These are phyloP conservation scores for Citrullus amarus DNA, from an alignment of 306 rosid genomes.

Conservation along the genomic window DNA sequence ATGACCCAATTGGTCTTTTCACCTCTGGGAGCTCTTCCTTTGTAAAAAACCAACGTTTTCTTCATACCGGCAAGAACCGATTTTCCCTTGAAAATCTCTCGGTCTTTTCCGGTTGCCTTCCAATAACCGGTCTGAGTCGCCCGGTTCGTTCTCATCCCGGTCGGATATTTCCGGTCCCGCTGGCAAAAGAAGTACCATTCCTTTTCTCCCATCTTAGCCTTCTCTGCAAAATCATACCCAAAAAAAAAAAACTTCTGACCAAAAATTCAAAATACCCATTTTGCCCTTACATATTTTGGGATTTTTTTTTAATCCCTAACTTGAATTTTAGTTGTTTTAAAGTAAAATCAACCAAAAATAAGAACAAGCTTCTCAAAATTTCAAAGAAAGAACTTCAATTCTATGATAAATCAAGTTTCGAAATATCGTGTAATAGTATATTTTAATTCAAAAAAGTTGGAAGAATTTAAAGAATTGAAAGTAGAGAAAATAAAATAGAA, in stretches of 20 bases:
- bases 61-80: constrained; percentile 77
- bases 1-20: constrained; percentile 91
- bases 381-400: too few species aligned
- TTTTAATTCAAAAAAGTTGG: too few species aligned
- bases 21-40: constrained; percentile 92
- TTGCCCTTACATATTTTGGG: background rate
- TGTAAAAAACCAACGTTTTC: constrained; percentile 87
- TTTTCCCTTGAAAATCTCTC: constrained; percentile 55
- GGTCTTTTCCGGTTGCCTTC: constrained; percentile 96
- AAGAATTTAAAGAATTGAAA: too few species aligned
- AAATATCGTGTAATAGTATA: too few species aligned
- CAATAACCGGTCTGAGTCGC: constrained; percentile 90
- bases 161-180: constrained; percentile 88
- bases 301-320: too few species aligned
- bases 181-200: constrained; percentile 90
- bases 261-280: background rate
- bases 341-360: too few species aligned
- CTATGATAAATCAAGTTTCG: too few species aligned
- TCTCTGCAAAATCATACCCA: constrained; percentile 31
- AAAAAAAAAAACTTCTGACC: background rate
- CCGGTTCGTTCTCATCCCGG: constrained; percentile 85
- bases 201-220: constrained; percentile 92
- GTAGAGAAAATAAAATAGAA: background rate
- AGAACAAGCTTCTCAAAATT: too few species aligned
- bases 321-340: too few species aligned